These are phyloP conservation scores for Withania somnifera DNA, from an alignment of 305 asterid species.

Conservation along the genomic window DNA sequence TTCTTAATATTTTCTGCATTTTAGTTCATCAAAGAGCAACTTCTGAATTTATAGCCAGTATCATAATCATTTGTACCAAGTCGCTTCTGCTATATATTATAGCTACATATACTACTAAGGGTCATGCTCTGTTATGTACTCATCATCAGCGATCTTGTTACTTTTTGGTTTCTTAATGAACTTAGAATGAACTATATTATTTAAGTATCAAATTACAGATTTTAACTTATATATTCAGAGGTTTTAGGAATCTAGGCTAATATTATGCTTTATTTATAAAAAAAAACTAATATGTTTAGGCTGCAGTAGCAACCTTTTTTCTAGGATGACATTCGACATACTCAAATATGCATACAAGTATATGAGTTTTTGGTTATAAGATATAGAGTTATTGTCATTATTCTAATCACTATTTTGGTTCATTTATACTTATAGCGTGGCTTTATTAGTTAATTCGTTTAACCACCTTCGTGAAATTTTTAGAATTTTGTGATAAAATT, in stretches of 20 bases:
- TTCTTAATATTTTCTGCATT: conserved; percentile 3
- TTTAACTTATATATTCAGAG: not conserved
- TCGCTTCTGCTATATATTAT: not conserved
- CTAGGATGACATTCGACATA: not conserved
- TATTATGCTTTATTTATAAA: not conserved
- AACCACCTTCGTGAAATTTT: not conserved
- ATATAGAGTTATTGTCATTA: not conserved
- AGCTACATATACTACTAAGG: not conserved
- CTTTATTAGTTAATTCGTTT: not conserved
- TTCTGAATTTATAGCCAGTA: not conserved
- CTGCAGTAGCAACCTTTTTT: not conserved
- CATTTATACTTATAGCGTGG: not conserved
- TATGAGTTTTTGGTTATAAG: not conserved
- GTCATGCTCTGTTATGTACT: not conserved
- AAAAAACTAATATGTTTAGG: not conserved
- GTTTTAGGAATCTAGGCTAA: not conserved
- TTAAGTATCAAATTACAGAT: not conserved
- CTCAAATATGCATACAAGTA: not conserved
- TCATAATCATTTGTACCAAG: not conserved
- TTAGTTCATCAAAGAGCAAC: not conserved
- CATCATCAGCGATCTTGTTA: not conserved
- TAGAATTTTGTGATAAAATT: not conserved
- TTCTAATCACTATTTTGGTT: not conserved
- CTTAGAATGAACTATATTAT: not conserved
- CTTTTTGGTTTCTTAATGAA: not conserved